Conservation (phyloP, 2,329 filamentous ascomycete species). For the Trichoderma koningii region DNA sequence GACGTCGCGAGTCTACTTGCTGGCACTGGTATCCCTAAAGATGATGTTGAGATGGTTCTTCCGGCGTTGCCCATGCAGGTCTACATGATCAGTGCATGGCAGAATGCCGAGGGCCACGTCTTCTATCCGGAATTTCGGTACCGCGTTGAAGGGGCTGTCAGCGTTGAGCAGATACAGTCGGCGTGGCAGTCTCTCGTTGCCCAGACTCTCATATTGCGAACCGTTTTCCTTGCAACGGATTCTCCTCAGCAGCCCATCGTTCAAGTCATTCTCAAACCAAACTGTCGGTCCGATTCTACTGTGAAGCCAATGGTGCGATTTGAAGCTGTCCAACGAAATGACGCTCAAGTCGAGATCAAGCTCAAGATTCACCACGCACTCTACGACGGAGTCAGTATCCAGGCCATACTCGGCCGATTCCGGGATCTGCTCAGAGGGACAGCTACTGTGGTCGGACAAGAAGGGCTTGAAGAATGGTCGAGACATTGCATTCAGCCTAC, state of each 20-base stretch:
- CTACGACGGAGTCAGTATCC: constrained; percentile 83
- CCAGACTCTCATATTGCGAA: constrained; percentile 67
- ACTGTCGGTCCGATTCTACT: background rate
- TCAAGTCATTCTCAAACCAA: constrained; percentile 57
- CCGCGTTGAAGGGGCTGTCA: constrained; percentile 46
- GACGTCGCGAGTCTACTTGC: constrained; percentile 44
- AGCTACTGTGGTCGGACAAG: background rate
- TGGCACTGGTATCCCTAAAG: constrained; percentile 43
- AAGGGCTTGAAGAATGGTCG: constrained; percentile 36
- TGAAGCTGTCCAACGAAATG: background rate
- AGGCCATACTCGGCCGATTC: constrained; percentile 55
- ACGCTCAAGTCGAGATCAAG: constrained; percentile 40
- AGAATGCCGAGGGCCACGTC: constrained; percentile 62
- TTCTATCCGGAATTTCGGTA: constrained; percentile 78
- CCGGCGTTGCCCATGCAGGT: constrained; percentile 76
- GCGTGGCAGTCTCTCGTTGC: constrained; percentile 65
- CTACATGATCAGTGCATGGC: constrained; percentile 79
- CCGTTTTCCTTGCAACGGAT: constrained; percentile 60
- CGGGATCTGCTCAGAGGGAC: constrained; percentile 28
- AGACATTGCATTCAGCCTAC: constrained; percentile 30
- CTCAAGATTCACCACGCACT: constrained; percentile 80
- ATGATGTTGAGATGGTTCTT: constrained; percentile 58
- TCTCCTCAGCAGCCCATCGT: constrained; percentile 55
- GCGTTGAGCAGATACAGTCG: constrained; percentile 46
- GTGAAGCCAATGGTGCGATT: background rate